Percentiles rank a stretch among this genome's conserved stretches.
Evolutionary conservation across 495 filamentous ascomycete genomes (phyloP).

Genomic region (Darksidea phi): DNA sequence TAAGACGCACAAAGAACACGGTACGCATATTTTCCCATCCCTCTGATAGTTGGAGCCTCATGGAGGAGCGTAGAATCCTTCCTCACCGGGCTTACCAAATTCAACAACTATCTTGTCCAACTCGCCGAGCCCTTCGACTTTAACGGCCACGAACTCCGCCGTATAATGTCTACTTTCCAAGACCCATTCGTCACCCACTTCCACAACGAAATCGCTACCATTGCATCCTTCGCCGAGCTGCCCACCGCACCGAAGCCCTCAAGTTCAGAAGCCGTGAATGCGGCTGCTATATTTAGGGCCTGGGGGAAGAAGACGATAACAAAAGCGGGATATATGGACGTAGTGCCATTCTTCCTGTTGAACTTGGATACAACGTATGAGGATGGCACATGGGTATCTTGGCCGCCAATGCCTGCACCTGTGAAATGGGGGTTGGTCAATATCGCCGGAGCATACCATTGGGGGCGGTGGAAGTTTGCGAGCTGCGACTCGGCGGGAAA

Average conservation of each 20-base stretch:
- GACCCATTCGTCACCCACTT: constrained; percentile 53
- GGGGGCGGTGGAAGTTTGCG: constrained; percentile 55
- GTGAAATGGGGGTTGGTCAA: constrained; percentile 40
- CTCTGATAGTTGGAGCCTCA: not conserved
- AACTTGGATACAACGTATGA: constrained; percentile 56
- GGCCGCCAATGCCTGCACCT: constrained; percentile 34
- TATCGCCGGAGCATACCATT: constrained; percentile 47
- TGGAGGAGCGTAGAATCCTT: constrained; percentile 47
- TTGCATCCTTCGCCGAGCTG: constrained; percentile 50
- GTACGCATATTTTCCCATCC: constrained; percentile 34
- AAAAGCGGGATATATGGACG: constrained; percentile 27
- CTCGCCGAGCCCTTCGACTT: constrained; percentile 42
- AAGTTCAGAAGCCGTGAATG: constrained; percentile 31
- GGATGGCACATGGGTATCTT: constrained; percentile 50
- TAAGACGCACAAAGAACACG: constrained; percentile 51
- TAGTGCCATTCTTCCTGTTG: constrained; percentile 57
- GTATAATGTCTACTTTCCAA: constrained; percentile 51
- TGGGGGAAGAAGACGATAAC: constrained; percentile 41
- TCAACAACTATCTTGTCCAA: constrained; percentile 50
- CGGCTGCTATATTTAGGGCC: constrained; percentile 46
- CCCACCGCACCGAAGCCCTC: constrained; percentile 37
- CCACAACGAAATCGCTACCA: constrained; percentile 55
- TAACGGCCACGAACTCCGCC: constrained; percentile 46
- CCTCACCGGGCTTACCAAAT: constrained; percentile 49
- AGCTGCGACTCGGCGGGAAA: constrained; percentile 43